Conservation (phyloP, 2,329 filamentous ascomycete genomes). For the Sarocladium strictum region DNA sequence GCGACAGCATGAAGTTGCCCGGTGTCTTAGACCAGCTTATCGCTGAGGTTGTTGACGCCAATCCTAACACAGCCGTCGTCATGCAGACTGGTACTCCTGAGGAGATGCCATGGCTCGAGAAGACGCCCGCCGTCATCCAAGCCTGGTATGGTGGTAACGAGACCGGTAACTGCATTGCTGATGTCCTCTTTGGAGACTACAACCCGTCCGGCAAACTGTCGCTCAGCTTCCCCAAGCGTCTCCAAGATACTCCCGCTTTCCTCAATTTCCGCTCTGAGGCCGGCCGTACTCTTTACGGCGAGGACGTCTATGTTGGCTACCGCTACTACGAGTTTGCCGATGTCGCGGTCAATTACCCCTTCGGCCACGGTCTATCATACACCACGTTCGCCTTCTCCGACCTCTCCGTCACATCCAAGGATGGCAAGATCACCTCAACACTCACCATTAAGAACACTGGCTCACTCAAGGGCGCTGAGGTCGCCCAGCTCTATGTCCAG, state of each 20-base stretch:
- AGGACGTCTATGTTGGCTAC: constrained; percentile 78
- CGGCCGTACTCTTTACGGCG: constrained; percentile 67
- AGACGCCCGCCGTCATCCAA: constrained; percentile 57
- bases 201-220: constrained; percentile 73
- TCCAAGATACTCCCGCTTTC: constrained; percentile 69
- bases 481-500: constrained; percentile 52
- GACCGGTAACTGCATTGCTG: constrained; percentile 73
- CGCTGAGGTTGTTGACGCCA: constrained; percentile 55
- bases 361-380: constrained; percentile 76
- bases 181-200: constrained; percentile 67
- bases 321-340: constrained; percentile 71
- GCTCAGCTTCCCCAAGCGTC: constrained; percentile 61
- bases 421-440: constrained; percentile 41
- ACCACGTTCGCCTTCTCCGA: constrained; percentile 58
- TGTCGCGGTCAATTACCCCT: constrained; percentile 63
- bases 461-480: constrained; percentile 42
- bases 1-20: constrained; percentile 73
- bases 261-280: constrained; percentile 69
- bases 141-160: constrained; percentile 89
- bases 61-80: constrained; percentile 65
- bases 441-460: constrained; percentile 58
- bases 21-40: constrained; percentile 67
- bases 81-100: constrained; percentile 74
- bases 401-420: constrained; percentile 38
- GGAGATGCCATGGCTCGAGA: constrained; percentile 61